phyloP scores from a whole-genome alignment of 305 asterid genomes.

The Fraxinus velutina region DNA sequence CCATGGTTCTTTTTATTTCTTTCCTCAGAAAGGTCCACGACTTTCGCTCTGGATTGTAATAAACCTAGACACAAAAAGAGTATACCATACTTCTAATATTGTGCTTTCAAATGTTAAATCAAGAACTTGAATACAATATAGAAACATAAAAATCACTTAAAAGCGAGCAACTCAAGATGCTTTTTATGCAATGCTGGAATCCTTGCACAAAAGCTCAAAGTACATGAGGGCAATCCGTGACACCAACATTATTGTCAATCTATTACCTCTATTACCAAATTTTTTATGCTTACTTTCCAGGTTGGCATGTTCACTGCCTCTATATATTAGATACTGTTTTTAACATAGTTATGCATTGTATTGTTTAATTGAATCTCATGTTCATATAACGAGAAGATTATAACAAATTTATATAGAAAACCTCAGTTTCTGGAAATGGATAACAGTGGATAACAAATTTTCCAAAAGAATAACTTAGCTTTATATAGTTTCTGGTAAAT shows the following conservation, averaged over 20 bases:
- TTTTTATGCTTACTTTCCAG: background rate
- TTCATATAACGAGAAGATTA: background rate
- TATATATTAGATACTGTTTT: background rate
- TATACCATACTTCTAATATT: background rate
- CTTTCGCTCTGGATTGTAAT: background rate
- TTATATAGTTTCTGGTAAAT: slow-evolving; percentile 15
- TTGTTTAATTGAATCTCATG: background rate
- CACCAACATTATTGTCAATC: background rate
- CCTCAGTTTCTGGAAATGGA: background rate
- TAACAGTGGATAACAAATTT: background rate
- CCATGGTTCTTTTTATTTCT: background rate
- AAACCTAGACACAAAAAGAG: background rate
- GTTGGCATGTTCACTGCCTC: background rate
- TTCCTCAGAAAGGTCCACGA: background rate
- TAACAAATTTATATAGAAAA: background rate
- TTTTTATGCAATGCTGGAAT: background rate
- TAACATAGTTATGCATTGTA: background rate
- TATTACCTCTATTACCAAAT: background rate
- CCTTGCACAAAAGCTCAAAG: background rate
- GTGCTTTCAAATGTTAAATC: background rate
- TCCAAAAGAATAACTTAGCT: slow-evolving; percentile 4
- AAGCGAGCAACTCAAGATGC: background rate
- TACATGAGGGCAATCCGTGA: background rate
- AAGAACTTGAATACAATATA: background rate
- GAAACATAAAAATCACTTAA: background rate